Evolutionary conservation across 129 eudicot species (phyloP), one percentile per base, ranked within the genome.

Genomic region (Oenanthe sinensis): DNA sequence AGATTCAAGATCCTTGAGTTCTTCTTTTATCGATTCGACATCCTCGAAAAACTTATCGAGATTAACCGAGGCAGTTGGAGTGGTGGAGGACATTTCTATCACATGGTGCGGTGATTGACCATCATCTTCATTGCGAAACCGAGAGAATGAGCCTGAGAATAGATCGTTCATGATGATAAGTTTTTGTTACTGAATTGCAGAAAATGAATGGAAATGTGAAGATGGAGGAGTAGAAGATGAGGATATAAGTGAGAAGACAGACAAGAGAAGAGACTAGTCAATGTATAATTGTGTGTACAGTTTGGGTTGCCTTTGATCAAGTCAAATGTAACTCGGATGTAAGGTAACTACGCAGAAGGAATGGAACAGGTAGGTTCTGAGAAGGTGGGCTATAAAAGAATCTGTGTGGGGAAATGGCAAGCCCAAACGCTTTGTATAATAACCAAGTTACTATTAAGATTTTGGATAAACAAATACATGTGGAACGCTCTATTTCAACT

Each of bases 21-120:
- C 89, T 16, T 83, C 88, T 72, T 89, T 92, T 71, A 92, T 80
- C 0, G 83, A 77, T 7, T 92, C 97, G 1, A 89, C 97, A 43
- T 89, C 92, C 50, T 83, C 76, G 80, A 92, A 89, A 84, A 92
- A 92, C 26, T 81, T 81, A 71, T 89, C 95, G 58, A 89, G 92
- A 81, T 89, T 87, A 1, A 81, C 84, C 6, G 87, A 86, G 10
- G 79, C 80, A 19, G 79, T 60, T 69, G 44, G 28, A 16, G 80
- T 37, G 60, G 79, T 16, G 63, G 75, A 70, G 13, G 79, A 63
- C 89, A 85, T 83, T 75, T 89, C 89, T 74, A 86, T 83, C 67
- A 71, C 82, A 71, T 73, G 85, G 8, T 87, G 86, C 6, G 82
- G 78, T 13, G 63, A 84, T 63, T 86, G 83, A 20, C 81, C 70